These are phyloP conservation scores for Yamadazyma membranifaciens DNA, from an alignment of 1,139 yeast genomes.

Conservation along the genomic window DNA sequence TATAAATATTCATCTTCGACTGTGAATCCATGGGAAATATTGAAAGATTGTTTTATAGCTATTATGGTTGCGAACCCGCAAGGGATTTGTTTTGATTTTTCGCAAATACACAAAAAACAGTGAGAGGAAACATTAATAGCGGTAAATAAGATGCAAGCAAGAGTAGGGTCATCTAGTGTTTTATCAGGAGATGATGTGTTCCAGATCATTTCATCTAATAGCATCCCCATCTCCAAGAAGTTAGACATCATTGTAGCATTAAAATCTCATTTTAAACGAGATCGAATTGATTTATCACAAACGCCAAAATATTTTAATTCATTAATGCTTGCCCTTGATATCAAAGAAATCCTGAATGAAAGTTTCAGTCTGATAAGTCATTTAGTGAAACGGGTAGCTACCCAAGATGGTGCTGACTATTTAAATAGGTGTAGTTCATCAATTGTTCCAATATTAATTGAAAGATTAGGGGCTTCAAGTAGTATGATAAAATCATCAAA, in stretches of 20 bases:
- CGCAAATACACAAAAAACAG: slow-evolving; percentile 6
- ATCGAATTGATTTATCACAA: slow-evolving; percentile 52
- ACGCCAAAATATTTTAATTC: slow-evolving; percentile 61
- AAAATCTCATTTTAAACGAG: slow-evolving; percentile 70
- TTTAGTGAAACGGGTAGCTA: slow-evolving; percentile 69
- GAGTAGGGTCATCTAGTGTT: not conserved
- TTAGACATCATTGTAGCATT: slow-evolving; percentile 45
- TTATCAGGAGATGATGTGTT: slow-evolving; percentile 19
- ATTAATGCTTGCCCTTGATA: slow-evolving; percentile 45
- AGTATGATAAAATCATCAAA: slow-evolving; percentile 48
- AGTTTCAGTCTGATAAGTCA: slow-evolving; percentile 75
- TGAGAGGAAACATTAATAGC: too few relatives aligned
- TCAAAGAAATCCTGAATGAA: slow-evolving; percentile 40
- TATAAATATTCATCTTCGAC: too few relatives aligned
- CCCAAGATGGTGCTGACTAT: slow-evolving; percentile 56
- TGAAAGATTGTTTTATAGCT: not conserved
- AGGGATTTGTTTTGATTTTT: slow-evolving; percentile 4
- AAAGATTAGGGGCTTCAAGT: slow-evolving; percentile 47
- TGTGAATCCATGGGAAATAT: too few relatives aligned
- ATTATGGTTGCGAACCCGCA: slow-evolving; percentile 1
- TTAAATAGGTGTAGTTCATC: slow-evolving; percentile 48
- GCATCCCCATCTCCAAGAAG: slow-evolving; percentile 24
- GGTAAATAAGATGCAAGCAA: slow-evolving; percentile 1
- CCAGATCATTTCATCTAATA: slow-evolving; percentile 21
- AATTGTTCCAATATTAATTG: slow-evolving; percentile 58